Base-by-base conservation (phyloP, 2,329 filamentous ascomycete genomes). In the Cordyceps fumosorosea region DNA sequence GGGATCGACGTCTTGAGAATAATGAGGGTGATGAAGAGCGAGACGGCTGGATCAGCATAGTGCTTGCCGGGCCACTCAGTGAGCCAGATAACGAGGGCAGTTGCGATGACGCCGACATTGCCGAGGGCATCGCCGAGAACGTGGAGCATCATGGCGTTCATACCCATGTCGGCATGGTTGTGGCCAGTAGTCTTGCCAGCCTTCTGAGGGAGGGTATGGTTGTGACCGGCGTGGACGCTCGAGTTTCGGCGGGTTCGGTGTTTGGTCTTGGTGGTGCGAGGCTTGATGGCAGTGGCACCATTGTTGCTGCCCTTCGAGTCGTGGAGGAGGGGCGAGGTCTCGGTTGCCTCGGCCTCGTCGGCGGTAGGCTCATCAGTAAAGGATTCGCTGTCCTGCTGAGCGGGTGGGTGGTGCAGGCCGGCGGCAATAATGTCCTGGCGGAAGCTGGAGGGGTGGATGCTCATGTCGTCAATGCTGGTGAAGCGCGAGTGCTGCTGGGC, bases 31-130 rank as follows among this genome's bases (percentile, higher is more conserved):
- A 99, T 99, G 75, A 98, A 83, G 18, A 99, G 85, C 0, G 95
- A 99, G 64, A 99, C 93, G 20, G 86, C 85, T 0, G 95, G 95
- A 72, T 99, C 95, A 50, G 91, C 89, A 72, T 98, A 98, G 77
- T 85, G 89, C 66, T 90, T 88, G 78, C 89, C 92, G 5, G 84
- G 81, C 81, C 85, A 96, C 59, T 89, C 80, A 1, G 91, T 95
- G 62, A 96, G 82, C 93, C 93, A 97, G 77, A 99, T 98, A 72
- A 95, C 82, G 42, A 96, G 82, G 5, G 90, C 91, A 5, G 91
- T 91, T 54, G 81, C 81, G 65, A 96, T 96, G 67, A 96, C 91
- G 68, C 91, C 91, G 60, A 96, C 84, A 71, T 96, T 96, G 67
- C 91, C 91, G 3, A 96, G 82, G 52, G 90, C 90, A 74, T 96